Conservation (phyloP, 768 basidiomycete genomes). For the Artomyces pyxidatus region DNA sequence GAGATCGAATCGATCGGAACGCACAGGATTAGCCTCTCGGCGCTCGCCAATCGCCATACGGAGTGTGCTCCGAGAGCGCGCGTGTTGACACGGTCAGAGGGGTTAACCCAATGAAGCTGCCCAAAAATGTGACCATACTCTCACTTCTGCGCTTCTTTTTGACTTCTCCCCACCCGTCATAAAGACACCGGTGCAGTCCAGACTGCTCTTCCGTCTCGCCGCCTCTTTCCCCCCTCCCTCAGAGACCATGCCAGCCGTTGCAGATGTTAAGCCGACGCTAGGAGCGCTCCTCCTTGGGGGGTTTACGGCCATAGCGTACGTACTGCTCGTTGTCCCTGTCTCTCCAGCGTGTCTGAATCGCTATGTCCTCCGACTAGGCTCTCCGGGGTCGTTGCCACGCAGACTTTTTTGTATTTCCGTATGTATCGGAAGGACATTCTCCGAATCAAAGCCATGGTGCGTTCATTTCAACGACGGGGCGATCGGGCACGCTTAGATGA, state of each 20-base stretch:
- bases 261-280: background rate
- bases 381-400: conserved; percentile 9
- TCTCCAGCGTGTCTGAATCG: background rate
- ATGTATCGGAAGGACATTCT: conserved; percentile 3
- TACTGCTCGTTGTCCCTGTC: background rate
- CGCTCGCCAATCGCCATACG: no score
- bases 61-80: no score
- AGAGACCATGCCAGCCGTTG: conserved; percentile 12
- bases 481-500: background rate
- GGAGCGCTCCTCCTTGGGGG: conserved; percentile 12
- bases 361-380: conserved; percentile 3
- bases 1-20: no score
- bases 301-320: conserved; percentile 9
- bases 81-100: no score
- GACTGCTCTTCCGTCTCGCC: no score
- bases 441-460: conserved; percentile 7
- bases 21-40: no score
- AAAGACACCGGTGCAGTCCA: no score
- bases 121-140: no score
- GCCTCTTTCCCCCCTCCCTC: no score
- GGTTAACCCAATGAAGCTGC: no score
- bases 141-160: no score
- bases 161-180: no score
- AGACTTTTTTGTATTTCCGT: conserved; percentile 10
- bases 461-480: background rate